These are phyloP conservation scores for Lentinula aciculospora DNA, from an alignment of 768 basidiomycete species.

Conservation along the genomic window DNA sequence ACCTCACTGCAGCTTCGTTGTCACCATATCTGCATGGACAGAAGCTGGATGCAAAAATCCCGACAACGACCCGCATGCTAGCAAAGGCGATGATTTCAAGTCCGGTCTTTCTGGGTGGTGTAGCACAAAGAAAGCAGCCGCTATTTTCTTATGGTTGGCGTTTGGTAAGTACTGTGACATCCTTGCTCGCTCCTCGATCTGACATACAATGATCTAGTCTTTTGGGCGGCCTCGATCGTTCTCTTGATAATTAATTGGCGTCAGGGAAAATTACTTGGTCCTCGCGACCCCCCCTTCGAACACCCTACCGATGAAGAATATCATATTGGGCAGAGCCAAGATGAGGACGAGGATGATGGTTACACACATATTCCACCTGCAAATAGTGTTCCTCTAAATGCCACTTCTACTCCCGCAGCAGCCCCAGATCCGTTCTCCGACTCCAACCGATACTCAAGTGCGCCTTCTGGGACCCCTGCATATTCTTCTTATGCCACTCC, in stretches of 20 bases:
- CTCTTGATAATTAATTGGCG: constrained; percentile 76
- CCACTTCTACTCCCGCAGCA: constrained; percentile 19
- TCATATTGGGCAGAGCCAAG: constrained; percentile 42
- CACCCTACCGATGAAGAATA: constrained; percentile 39
- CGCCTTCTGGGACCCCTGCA: constrained; percentile 22
- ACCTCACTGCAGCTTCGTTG: constrained; percentile 47
- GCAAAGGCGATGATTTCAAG: constrained; percentile 59
- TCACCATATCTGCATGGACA: constrained; percentile 84
- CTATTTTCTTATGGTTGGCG: constrained; percentile 85
- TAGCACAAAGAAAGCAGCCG: constrained; percentile 85
- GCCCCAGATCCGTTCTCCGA: constrained; percentile 47
- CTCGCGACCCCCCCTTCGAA: constrained; percentile 74
- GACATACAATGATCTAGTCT: constrained; percentile 36
- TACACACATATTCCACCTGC: constrained; percentile 46
- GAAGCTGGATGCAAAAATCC: constrained; percentile 86
- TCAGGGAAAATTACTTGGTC: constrained; percentile 48
- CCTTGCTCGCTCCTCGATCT: neutral
- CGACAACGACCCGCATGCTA: constrained; percentile 73
- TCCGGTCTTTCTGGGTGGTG: constrained; percentile 78
- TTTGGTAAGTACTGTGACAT: constrained; percentile 47
- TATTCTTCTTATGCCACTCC: constrained; percentile 19
- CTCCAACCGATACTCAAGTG: constrained; percentile 39
- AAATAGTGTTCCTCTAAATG: constrained; percentile 20
- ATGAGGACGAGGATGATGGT: constrained; percentile 51
- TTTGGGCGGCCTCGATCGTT: constrained; percentile 67